A percentile compares a stretch with the other conserved stretches of the same genome.
Evolutionary conservation across 1,284 basidiomycete species (phyloP).

Genomic region (Microbotryum intermedium): DNA sequence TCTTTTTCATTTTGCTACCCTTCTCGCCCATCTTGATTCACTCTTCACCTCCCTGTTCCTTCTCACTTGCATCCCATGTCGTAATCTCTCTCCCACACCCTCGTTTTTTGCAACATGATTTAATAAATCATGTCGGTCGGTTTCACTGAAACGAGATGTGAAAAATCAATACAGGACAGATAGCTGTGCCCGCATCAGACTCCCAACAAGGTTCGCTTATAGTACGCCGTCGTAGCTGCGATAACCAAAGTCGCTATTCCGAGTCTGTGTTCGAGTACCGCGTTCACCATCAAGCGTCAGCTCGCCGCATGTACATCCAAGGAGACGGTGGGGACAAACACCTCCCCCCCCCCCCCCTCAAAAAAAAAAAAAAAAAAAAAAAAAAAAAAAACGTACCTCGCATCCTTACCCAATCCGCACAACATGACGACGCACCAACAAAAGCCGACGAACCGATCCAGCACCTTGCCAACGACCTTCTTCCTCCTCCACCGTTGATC

Average conservation of each 20-base stretch:
- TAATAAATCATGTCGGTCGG: background rate
- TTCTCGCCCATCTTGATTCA: background rate
- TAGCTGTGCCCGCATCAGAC: no score
- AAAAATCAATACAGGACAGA: no score
- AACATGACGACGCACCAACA: conserved; percentile 63
- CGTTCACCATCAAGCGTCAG: background rate
- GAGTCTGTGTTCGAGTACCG: background rate
- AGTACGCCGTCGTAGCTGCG: background rate
- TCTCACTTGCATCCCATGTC: no score
- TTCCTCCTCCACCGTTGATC: conserved; percentile 47
- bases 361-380: background rate
- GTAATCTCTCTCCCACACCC: no score
- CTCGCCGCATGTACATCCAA: background rate
- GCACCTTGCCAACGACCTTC: conserved; percentile 51
- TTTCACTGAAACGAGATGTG: background rate
- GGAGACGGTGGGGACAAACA: background rate
- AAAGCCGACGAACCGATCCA: conserved; percentile 65
- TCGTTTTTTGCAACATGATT: background rate
- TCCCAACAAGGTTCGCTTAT: background rate
- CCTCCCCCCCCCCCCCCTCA: background rate
- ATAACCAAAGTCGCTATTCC: conserved; percentile 11
- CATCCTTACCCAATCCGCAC: conserved; percentile 60
- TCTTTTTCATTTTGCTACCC: background rate
- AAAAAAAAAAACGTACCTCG: conserved; percentile 23
- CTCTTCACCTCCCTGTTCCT: background rate